Base-by-base conservation (phyloP, 2,329 filamentous ascomycete genomes). In the Neofusicoccum laricinum region DNA sequence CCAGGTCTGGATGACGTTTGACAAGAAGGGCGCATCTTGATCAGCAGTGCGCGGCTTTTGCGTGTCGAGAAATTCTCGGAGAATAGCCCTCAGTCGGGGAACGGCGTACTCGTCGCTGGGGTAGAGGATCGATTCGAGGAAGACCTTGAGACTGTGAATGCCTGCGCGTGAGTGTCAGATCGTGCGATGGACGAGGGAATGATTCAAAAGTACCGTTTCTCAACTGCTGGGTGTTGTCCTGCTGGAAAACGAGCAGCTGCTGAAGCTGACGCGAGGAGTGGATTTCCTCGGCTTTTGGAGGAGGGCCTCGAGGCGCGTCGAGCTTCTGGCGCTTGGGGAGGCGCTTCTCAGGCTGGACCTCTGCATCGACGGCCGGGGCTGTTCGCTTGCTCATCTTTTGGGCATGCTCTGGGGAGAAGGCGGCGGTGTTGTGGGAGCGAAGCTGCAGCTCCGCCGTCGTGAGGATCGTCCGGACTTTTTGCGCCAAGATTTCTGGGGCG, bases 1-100 rank as follows among this genome's bases (percentile, higher is more conserved):
- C 94, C 94, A 98, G 65, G 88, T 92, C 70, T 96, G 90, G 78
- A 96, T 90, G 43, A 98, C 80, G 70, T 97, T 92, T 2, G 85
- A 80, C 34, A 98, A 85, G 69, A 89, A 92, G 25, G 88, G 81
- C 6, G 85, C 81, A 61, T 86, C 82, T 41, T 87, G 86, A 36
- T 80, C 79, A 17, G 76, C 73, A 58, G 76, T 77, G 66, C 76
- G 76, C 17, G 81, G 79, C 65, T 81, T 83, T 71, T 88, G 84
- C 49, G 81, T 79, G 49, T 87, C 84, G 55, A 95, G 85, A 73
- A 90, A 95, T 68, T 91, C 86, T 68, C 83, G 83, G 36, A 94
- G 79, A 61, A 94, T 88, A 41, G 78, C 73, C 78, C 78, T 74
- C 82, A 86, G 77, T 76, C 68, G 77, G 66, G 75, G 73, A 43